Base-by-base conservation (phyloP, 768 basidiomycete genomes). In the Crepidotus variabilis region DNA sequence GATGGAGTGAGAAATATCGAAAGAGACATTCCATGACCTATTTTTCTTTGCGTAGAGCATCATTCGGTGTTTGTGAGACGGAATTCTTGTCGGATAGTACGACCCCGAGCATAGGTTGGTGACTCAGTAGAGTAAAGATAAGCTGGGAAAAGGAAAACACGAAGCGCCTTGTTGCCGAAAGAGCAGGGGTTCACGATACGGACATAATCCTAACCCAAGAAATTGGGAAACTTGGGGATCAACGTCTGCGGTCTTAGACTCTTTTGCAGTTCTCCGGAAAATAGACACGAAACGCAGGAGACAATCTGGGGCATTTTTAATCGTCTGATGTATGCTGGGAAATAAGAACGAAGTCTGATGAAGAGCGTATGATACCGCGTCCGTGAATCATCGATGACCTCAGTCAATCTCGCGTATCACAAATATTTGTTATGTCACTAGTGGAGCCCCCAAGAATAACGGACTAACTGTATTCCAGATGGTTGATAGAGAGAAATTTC, bases 361-460 rank as follows among this genome's bases (percentile, higher is more conserved):
- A 5, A 14, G 39, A 11, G 5, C 13, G 39, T 20, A 3, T 43
- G 39, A 43, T 43, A 43, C 14, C 11, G 39, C 39, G 13, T 11
- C 18, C 39, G 47, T 49, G 46, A 56, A 62, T 63, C 65, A 65
- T 60, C 57, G 59, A 65, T 65, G 65, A 65, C 62, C 59, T 63
- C 62, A 63, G 54, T 11, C 45, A 14, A 20, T 22, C 5, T 43
- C 39, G 39, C 39, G 39, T 43, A 43, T 43, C 39, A 43, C 39
- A 43, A 43, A 43, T 16, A 11, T 14, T 14, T 3, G 39, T 43
- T 43, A 43, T 43, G 39, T 43, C 39, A 43, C 39, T 11, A 5
- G 60, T 63, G 57, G 45, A n/a, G 21, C 28, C 35, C 49, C 16
- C 50, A 52, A 56, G 56, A 47, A 43, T 43, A 43, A 43, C 13